Evolutionary conservation across 2,329 filamentous ascomycete genomes (phyloP).

Genomic region (Leptographium lundbergii): DNA sequence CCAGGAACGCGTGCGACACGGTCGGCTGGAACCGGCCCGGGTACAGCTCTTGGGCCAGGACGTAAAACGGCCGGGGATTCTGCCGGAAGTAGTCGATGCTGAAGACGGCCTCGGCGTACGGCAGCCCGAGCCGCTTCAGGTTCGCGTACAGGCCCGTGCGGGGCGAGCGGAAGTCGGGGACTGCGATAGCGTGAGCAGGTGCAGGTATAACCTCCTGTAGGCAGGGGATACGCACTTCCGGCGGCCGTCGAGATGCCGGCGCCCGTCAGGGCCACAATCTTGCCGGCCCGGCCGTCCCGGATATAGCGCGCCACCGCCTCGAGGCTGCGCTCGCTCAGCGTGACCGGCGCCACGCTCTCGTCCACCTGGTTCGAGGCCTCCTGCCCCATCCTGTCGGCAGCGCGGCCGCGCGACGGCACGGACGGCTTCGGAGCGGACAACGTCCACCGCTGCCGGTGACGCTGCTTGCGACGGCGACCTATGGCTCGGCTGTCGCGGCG

Average conservation of each 20-base stretch:
- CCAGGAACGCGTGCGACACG: constrained; percentile 79
- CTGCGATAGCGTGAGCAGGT: constrained; percentile 21
- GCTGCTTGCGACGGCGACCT: constrained; percentile 10
- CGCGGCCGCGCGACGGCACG: not conserved
- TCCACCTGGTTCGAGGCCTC: constrained; percentile 59
- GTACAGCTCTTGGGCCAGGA: constrained; percentile 81
- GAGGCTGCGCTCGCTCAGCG: constrained; percentile 56
- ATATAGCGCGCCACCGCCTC: constrained; percentile 72
- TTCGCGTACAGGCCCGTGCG: constrained; percentile 92
- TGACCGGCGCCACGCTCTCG: constrained; percentile 49
- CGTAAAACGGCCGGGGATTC: constrained; percentile 83
- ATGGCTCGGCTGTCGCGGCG: no score
- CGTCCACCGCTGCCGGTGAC: constrained; percentile 4
- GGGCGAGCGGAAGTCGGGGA: constrained; percentile 90
- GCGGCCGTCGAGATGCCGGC: constrained; percentile 74
- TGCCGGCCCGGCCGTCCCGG: constrained; percentile 49
- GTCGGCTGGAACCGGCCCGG: constrained; percentile 84
- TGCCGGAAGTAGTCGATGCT: constrained; percentile 79
- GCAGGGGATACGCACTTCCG: constrained; percentile 34
- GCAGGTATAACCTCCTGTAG: no score
- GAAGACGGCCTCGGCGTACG: constrained; percentile 86
- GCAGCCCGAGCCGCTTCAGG: constrained; percentile 71
- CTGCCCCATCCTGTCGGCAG: constrained; percentile 61
- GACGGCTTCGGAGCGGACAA: not conserved
- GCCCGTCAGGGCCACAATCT: constrained; percentile 80